These are phyloP conservation scores for Pulveroboletus sp. DNA, from an alignment of 768 basidiomycete genomes.

Conservation along the genomic window DNA sequence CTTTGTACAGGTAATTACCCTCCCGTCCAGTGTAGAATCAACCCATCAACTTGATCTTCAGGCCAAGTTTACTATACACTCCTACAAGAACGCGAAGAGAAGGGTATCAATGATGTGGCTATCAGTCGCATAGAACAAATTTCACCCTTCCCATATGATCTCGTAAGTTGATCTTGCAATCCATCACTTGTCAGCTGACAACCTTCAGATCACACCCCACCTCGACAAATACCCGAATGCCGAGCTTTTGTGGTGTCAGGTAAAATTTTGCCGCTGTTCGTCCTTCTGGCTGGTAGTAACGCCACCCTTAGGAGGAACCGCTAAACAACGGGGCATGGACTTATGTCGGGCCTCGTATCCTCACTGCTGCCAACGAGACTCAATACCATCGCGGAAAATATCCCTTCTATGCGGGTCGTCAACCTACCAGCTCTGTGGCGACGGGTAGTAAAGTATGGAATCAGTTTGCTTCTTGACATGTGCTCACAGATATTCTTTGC, in stretches of 20 bases:
- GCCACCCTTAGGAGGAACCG: slow-evolving; percentile 70
- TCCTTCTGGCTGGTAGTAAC: neutral
- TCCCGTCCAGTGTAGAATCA: neutral
- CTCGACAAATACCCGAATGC: slow-evolving; percentile 97
- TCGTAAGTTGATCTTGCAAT: slow-evolving; percentile 45
- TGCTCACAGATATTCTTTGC: neutral
- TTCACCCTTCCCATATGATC: slow-evolving; percentile 95
- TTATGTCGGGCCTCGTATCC: slow-evolving; percentile 89
- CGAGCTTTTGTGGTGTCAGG: slow-evolving; percentile 89
- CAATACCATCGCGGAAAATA: slow-evolving; percentile 89
- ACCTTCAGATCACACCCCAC: slow-evolving; percentile 75
- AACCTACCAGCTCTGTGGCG: slow-evolving; percentile 87
- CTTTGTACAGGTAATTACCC: slow-evolving; percentile 66
- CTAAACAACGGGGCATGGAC: slow-evolving; percentile 98
- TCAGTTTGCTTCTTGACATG: neutral
- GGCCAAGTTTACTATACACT: slow-evolving; percentile 95
- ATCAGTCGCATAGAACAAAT: slow-evolving; percentile 94
- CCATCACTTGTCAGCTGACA: slow-evolving; percentile 1
- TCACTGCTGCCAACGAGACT: slow-evolving; percentile 89
- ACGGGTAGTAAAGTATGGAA: slow-evolving; percentile 79
- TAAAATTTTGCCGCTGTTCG: slow-evolving; percentile 14
- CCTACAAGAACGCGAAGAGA: slow-evolving; percentile 84
- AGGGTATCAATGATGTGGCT: slow-evolving; percentile 87
- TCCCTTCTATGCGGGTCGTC: slow-evolving; percentile 87
- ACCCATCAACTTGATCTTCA: slow-evolving; percentile 18